Evolutionary conservation across 164 flowering plant species (phyloP).

Genomic region (Berberis thunbergii): DNA sequence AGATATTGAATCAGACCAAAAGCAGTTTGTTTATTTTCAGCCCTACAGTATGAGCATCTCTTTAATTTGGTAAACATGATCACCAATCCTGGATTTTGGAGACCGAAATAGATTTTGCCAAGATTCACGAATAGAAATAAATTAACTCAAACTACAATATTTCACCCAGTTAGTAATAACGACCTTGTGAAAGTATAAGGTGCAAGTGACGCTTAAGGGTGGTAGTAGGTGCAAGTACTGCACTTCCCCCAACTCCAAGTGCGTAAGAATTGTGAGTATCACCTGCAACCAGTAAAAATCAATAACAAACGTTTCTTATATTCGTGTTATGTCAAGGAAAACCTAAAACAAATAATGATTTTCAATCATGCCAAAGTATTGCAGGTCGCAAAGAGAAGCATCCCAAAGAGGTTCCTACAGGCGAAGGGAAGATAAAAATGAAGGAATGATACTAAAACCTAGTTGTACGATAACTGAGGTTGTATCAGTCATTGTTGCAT

Average conservation of each 20-base stretch:
- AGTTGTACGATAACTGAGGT: not conserved
- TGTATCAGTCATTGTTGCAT: not conserved
- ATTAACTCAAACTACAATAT: not conserved
- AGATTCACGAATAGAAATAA: not conserved
- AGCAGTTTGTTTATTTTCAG: too few species aligned
- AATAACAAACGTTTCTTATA: too few species aligned
- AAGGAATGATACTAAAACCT: slow-evolving; percentile 64
- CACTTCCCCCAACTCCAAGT: slow-evolving; percentile 74
- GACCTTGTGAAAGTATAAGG: slow-evolving; percentile 79
- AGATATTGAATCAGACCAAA: too few species aligned
- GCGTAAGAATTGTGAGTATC: too few species aligned
- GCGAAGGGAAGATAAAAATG: slow-evolving; percentile 54
- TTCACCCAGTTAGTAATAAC: slow-evolving; percentile 1
- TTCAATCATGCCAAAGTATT: too few species aligned
- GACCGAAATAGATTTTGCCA: not conserved
- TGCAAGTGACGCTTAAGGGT: slow-evolving; percentile 63
- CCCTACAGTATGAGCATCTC: too few species aligned
- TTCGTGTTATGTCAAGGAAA: too few species aligned
- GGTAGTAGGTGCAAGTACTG: slow-evolving; percentile 69
- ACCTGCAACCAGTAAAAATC: too few species aligned
- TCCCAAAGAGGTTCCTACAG: slow-evolving; percentile 42
- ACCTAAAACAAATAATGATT: too few species aligned
- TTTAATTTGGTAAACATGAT: too few species aligned
- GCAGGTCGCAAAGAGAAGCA: too few species aligned
- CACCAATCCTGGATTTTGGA: too few species aligned